Base-by-base conservation (phyloP, 2,329 filamentous ascomycete genomes). In the Paraphaeosphaeria sporulosa region DNA sequence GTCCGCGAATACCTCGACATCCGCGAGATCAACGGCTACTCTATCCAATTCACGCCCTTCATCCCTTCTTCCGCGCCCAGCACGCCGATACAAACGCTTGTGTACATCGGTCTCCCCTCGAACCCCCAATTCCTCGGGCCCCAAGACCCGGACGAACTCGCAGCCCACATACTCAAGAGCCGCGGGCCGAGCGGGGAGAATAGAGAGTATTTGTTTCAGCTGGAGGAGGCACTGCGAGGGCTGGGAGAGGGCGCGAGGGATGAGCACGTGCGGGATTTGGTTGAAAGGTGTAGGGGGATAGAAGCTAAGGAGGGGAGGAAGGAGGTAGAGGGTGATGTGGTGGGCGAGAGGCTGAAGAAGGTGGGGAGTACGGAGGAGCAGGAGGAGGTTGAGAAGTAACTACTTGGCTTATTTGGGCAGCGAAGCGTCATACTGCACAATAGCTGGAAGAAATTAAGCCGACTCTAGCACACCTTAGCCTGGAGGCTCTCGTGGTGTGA, bases 1-100 rank as follows among this genome's bases (percentile, higher is more conserved):
- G 94, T 97, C 4, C 90, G 92, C 68, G 86, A 89, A 60, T 97
- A 97, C 76, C 91, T 99, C 50, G 47, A 98, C 78, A 94, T 97
- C 66, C 90, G 95, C 48, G 95, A 99, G 79, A 97, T 98, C 74
- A 97, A 98, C 80, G 95, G 95, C 27, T 99, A 99, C 80, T 92
- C 89, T 56, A 96, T 97, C 67, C 94, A 97, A 79, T 92, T 93
- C 78, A 92, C 93, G 30, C 88, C 90, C 0, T 97, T 98, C 77
- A 84, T 59, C 58, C 62, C 53, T 27, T 57, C 56, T 32, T 48
- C 56, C 2, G 54, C 57, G 15, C 43, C 49, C 43, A 9, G 8
- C n/a, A n/a, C 56, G n/a, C 67, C 71, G 0, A 69, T 73, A 12
- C 78, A 78, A 12, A 89, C 86, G 60, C 86, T 97, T 64, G 92